Evolutionary conservation across 2,329 filamentous ascomycete species (phyloP).

Genomic region (Aspergillus oerlinghausenensis): DNA sequence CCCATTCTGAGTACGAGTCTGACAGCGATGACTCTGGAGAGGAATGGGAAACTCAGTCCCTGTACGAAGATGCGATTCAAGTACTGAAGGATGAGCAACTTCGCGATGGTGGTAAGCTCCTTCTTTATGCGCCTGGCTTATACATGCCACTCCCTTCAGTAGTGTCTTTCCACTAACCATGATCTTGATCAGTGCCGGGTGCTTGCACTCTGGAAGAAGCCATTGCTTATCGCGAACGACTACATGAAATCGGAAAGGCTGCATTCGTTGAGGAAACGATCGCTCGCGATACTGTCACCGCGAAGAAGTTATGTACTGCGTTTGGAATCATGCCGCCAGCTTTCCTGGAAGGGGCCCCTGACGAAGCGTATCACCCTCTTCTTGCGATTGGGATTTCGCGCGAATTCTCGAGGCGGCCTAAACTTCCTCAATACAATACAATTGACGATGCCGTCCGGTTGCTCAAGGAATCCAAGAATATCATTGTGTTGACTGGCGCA

Average conservation of each 20-base stretch:
- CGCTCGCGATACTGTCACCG: constrained; percentile 63
- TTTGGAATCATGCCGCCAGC: constrained; percentile 72
- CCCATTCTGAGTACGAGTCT: constrained; percentile 31
- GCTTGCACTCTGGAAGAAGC: constrained; percentile 67
- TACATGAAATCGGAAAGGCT: constrained; percentile 71
- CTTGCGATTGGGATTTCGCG: constrained; percentile 73
- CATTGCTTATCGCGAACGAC: constrained; percentile 60
- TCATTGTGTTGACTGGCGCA: constrained; percentile 90
- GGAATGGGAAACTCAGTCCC: constrained; percentile 59
- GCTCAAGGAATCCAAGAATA: constrained; percentile 69
- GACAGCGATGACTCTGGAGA: constrained; percentile 34
- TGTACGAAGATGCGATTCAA: constrained; percentile 60
- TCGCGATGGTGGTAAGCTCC: constrained; percentile 44
- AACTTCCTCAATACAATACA: constrained; percentile 74
- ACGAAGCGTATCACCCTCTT: constrained; percentile 70
- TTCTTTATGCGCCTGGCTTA: constrained; percentile 9
- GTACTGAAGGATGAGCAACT: constrained; percentile 52
- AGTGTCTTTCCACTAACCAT: not conserved
- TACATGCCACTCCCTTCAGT: constrained; percentile 3
- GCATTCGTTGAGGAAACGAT: constrained; percentile 72
- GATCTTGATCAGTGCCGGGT: constrained; percentile 38
- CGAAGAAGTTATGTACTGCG: constrained; percentile 78
- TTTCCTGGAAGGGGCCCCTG: constrained; percentile 68
- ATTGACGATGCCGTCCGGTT: constrained; percentile 81
- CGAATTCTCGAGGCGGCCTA: constrained; percentile 75